Conservation (phyloP, 352 stramenopile species). For the Phytophthora aleatoria region DNA sequence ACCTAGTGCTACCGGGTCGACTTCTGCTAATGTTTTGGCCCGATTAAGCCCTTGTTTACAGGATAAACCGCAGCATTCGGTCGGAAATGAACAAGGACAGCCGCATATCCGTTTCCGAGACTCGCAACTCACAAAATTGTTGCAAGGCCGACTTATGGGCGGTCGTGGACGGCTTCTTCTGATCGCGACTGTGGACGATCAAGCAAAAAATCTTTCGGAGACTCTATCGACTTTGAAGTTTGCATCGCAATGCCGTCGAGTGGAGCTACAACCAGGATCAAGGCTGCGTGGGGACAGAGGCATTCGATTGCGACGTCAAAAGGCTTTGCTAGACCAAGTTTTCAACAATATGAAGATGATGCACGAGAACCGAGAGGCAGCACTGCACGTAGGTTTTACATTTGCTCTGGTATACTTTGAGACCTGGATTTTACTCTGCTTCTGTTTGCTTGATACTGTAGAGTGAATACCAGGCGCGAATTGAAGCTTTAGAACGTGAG, state of each 20-base stretch:
- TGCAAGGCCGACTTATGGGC: constrained; percentile 57
- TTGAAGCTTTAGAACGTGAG: constrained; percentile 40
- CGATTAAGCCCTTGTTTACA: constrained; percentile 6
- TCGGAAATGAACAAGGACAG: constrained; percentile 18
- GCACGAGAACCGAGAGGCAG: constrained; percentile 57
- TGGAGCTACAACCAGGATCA: constrained; percentile 43
- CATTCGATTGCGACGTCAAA: constrained; percentile 19
- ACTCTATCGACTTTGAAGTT: constrained; percentile 82
- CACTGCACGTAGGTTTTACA: constrained; percentile 40
- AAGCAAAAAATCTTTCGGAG: constrained; percentile 55
- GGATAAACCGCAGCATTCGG: constrained; percentile 9
- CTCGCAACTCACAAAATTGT: constrained; percentile 74
- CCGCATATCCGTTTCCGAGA: constrained; percentile 70
- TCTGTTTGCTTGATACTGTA: constrained; percentile 15
- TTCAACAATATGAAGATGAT: constrained; percentile 54
- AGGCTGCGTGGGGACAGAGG: constrained; percentile 16
- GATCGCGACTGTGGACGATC: constrained; percentile 70
- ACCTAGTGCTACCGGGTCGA: background rate
- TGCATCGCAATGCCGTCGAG: constrained; percentile 63
- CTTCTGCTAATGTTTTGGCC: constrained; percentile 7
- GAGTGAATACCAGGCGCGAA: constrained; percentile 46
- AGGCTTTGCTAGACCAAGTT: constrained; percentile 47
- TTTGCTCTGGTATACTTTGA: background rate
- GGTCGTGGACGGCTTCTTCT: constrained; percentile 53
- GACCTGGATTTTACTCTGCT: background rate